Evolutionary conservation across 306 rosid species (phyloP), one percentile per base, ranked within the genome.

Genomic region (Lablab purpureus): DNA sequence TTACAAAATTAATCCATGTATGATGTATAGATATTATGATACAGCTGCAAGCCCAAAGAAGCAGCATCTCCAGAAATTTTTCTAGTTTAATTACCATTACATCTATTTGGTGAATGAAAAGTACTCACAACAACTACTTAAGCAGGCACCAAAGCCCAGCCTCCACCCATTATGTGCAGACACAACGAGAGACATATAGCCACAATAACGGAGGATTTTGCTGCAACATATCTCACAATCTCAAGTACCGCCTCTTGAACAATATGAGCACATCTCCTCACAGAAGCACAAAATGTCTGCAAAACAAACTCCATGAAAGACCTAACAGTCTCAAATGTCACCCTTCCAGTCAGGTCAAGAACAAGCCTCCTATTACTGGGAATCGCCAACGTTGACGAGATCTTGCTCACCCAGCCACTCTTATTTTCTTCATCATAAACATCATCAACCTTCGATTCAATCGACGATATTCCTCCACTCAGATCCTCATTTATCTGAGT

Each of bases 301-400:
- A 87, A 54, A 56, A 90, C 47, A 64, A 91, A 82, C 81, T 90
- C 94, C 82, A 92, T 46, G 56, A 88, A 84, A 4, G 96, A 90
- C 63, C 92, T 92, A 1, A 92, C 89, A 0, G 97, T 90, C 84
- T 89, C 99, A 74, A 87, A 91, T 15, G 95, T 86, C 77, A 91
- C 88, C 76, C 88, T 87, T 76, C 98, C 89, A 0, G 89, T 86
- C 51, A 89, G 34, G 17, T 93, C 91, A 62, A 91, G 87, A 34
- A 88, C 88, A 72, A 90, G 83, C 69, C 82, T 83, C 85, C 87
- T 83, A 67, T 88, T 91, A 60, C 88, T 84, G 19, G 97, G 95
- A 70, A 90, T 85, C 1, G 90, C 92, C 86, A 90, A 71, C 1
- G 95, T 75, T 2, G 89, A 83, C 0, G 95, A 83, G 9, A 92